These are phyloP conservation scores for Trypanosoma vivax DNA, from an alignment of 208 protist species.

Conservation along the genomic window DNA sequence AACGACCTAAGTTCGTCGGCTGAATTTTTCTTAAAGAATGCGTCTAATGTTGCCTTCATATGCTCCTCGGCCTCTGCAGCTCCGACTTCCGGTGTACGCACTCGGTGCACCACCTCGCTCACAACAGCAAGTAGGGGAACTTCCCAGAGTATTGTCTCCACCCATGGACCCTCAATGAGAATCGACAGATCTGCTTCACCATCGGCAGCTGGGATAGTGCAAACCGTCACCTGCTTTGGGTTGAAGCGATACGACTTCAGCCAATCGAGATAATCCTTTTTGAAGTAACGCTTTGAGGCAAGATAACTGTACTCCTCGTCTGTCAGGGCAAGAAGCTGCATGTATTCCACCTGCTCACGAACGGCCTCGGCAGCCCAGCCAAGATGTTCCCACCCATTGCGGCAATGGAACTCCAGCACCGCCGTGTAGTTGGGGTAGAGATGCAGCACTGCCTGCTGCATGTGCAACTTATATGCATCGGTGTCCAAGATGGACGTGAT, in stretches of 20 bases:
- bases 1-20: constrained; percentile 47
- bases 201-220: constrained; percentile 28
- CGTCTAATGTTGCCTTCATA: constrained; percentile 48
- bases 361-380: constrained; percentile 61
- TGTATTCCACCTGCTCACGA: constrained; percentile 40
- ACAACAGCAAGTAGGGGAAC: constrained; percentile 78
- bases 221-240: constrained; percentile 63
- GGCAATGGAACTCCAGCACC: constrained; percentile 70
- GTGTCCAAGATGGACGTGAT: constrained; percentile 83
- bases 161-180: constrained; percentile 70
- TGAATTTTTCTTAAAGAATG: constrained; percentile 43
- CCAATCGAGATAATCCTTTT: constrained; percentile 74
- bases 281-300: constrained; percentile 55
- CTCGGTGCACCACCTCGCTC: constrained; percentile 66
- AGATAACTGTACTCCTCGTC: constrained; percentile 72
- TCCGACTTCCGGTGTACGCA: constrained; percentile 38
- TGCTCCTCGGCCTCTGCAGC: constrained; percentile 37
- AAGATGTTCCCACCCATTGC: constrained; percentile 66
- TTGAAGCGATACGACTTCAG: constrained; percentile 74
- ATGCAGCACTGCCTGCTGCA: constrained; percentile 87
- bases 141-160: constrained; percentile 87
- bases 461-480: constrained; percentile 87
- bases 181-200: constrained; percentile 49
- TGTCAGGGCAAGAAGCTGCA: constrained; percentile 32
- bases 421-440: constrained; percentile 37